phyloP scores from a whole-genome alignment of 1,139 yeast species.

The Sugiyamaella neomexicana region DNA sequence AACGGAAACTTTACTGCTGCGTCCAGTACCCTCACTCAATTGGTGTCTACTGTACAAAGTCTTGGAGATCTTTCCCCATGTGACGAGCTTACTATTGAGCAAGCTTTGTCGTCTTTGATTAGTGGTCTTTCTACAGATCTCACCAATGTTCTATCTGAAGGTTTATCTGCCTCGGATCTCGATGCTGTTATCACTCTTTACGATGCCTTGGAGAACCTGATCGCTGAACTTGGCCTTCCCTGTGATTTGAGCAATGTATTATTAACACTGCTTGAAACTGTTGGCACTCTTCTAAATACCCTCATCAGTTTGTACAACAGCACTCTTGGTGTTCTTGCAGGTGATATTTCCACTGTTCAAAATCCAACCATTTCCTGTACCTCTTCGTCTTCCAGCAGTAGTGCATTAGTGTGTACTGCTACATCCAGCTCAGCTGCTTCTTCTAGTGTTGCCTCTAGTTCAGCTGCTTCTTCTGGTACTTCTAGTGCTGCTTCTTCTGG shows the following conservation, averaged over 20 bases:
- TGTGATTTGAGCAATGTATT: neutral
- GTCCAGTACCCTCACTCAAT: slow-evolving; percentile 5
- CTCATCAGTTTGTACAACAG: no score
- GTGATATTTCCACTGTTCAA: no score
- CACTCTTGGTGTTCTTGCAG: no score
- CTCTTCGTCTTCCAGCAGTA: no score
- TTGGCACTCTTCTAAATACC: no score
- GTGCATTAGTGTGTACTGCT: no score
- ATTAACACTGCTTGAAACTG: slow-evolving; percentile 2
- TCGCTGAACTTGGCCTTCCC: slow-evolving; percentile 1
- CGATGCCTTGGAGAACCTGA: slow-evolving; percentile 1
- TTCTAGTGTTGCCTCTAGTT: no score
- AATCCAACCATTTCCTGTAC: no score
- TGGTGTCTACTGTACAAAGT: slow-evolving; percentile 9
- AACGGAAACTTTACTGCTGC: slow-evolving; percentile 12
- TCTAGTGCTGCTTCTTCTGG: no score
- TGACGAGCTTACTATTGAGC: slow-evolving; percentile 9
- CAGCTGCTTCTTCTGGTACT: no score
- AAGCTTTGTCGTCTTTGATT: slow-evolving; percentile 5
- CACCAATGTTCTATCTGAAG: slow-evolving; percentile 1
- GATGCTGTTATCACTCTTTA: slow-evolving; percentile 9
- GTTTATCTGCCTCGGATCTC: slow-evolving; percentile 7
- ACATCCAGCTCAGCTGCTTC: no score
- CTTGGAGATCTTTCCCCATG: slow-evolving; percentile 15
- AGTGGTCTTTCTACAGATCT: slow-evolving; percentile 9